Base-by-base conservation (phyloP, 2,329 filamentous ascomycete genomes). In the Botrytis hyacinthi region DNA sequence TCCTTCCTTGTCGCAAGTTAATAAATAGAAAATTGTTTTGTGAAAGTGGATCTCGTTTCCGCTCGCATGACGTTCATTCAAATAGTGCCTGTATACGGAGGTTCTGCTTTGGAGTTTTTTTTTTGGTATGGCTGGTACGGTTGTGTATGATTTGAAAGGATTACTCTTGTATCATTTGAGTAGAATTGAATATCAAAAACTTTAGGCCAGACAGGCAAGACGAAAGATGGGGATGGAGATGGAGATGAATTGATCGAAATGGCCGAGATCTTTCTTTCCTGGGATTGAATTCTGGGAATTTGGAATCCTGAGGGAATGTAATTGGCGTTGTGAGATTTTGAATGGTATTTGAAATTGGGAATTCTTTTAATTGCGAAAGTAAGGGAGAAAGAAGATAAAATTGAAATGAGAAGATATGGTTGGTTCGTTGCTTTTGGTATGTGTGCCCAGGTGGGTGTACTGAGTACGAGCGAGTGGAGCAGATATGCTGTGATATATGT, bases 1-100 rank as follows among this genome's bases (percentile, higher is more conserved):
- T 59, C 59, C 51, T 73, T 73, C 72, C 72, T 73, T 70, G 72
- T 73, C 59, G 67, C 57, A 40, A 57, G 29, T 67, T 73, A 73
- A 70, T 71, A 63, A 70, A 63, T 71, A 44, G 54, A 71, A 63
- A 63, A 63, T 40, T 70, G 42, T 26, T 65, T 54, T 63, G 57
- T 73, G 60, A 59, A 73, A 61, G 63, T 70, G 65, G 65, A 61
- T 61, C 26, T 40, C 66, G 59, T 40, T 57, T 63, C 59, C 46
- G 59, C 35, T 73, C 37, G 59, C 67, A 73, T 73, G 72, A 71
- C 54, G 65, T 68, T 72, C 40, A 72, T 35, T 72, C 70, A 57
- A 29, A 44, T 46, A 16, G 48, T 54, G 48, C 20, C 46, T 18
- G n/a, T 44, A 16, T 20, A 51, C 35, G 6, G 32, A 20, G 32